Base-by-base conservation (phyloP, 2,329 filamentous ascomycete species). In the Penicillium oxalicum region DNA sequence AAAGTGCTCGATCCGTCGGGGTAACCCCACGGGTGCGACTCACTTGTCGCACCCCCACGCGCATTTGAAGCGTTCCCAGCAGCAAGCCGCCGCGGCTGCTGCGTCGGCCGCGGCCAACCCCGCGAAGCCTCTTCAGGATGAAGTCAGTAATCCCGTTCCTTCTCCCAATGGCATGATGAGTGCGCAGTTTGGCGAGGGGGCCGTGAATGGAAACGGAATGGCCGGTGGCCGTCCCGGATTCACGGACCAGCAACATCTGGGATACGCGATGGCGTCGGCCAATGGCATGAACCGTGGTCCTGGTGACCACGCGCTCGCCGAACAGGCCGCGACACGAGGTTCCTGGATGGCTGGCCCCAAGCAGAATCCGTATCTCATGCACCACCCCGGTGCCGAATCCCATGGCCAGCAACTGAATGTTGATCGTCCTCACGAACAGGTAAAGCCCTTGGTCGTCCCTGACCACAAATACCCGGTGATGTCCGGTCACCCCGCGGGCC, bases 1-100 rank as follows among this genome's bases (percentile, higher is more conserved):
- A 72, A 98, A 98, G 77, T 98, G 93, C 75, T 96, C 93, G 35
- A 89, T 96, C 57, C 85, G 93, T 63, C 86, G 93, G 67, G 93
- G 93, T 50, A 97, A 97, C 73, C 91, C 93, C 47, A 95, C 90
- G 12, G 91, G 91, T 61, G 89, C 89, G 55, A 95, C 88, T 65
- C 93, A 98, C 74, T 73, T 98, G 70, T 94, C 91, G 60, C 90
- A 96, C 72, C 88, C 90, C 33, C 87, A 91, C 71, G 87, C 88
- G 56, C 88, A 94, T 71, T 79, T 93, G 64, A 91, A 90, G 77
- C 91, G 90, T 74, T 70, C 70, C 62, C 74, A 74, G 62, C 56
- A 46, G 40, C 47, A 59, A 50, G 52, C 53, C 44, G 57, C 57
- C 45, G 57, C 57, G 40, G 54, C 57, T 43, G 57, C 57, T 44